Evolutionary conservation across 2,329 filamentous ascomycete species (phyloP).

Genomic region (Cordyceps pruinosa): DNA sequence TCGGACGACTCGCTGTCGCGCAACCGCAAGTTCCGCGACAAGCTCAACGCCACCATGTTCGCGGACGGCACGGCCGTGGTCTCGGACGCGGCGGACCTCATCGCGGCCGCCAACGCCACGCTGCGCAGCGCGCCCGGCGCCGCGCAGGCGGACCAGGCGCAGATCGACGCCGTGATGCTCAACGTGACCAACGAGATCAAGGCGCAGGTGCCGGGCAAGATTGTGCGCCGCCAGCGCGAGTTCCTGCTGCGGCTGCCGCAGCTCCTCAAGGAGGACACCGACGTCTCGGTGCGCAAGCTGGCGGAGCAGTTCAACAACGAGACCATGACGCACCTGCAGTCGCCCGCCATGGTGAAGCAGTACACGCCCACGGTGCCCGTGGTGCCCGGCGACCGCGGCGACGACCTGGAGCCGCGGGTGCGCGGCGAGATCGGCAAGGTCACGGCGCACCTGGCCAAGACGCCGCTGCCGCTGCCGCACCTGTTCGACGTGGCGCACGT

Average conservation of each 20-base stretch:
- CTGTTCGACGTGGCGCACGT: neutral
- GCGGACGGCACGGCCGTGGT: neutral
- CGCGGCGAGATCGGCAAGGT: neutral
- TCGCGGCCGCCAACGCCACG: neutral
- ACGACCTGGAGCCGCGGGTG: neutral
- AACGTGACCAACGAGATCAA: neutral
- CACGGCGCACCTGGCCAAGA: neutral
- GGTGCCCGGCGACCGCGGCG: neutral
- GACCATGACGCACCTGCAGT: neutral
- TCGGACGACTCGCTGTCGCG: neutral
- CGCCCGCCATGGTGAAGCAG: neutral
- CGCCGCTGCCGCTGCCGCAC: neutral
- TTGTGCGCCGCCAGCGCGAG: neutral
- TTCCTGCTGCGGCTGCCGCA: neutral
- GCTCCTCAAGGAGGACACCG: neutral
- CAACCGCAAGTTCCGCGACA: neutral
- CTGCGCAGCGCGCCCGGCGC: neutral
- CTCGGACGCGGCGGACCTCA: neutral
- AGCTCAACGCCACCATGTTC: neutral
- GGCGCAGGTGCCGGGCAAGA: neutral
- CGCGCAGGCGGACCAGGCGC: neutral
- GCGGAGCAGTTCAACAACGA: neutral
- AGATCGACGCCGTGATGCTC: neutral
- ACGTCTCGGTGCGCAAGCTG: neutral
- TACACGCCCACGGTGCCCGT: neutral